Evolutionary conservation across 305 asterid genomes (phyloP).

Genomic region (Nicotiana rustica): DNA sequence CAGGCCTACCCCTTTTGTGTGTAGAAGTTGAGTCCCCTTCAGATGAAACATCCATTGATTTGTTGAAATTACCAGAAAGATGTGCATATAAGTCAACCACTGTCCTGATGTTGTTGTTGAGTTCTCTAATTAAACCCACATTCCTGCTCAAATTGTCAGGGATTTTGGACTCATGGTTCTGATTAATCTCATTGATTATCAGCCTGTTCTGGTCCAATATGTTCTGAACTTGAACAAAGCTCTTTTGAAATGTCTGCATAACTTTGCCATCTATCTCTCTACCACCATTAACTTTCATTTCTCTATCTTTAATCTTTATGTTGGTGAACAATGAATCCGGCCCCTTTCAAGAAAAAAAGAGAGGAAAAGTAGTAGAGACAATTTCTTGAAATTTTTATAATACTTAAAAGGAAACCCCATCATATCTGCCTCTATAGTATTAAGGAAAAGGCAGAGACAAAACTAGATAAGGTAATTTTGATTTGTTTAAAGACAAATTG

Average conservation of each 20-base stretch:
- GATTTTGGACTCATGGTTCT: constrained; percentile 82
- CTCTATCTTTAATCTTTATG: background rate
- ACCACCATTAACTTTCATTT: constrained; percentile 74
- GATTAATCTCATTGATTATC: constrained; percentile 78
- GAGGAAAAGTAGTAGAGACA: constrained; percentile 18
- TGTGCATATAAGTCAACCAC: constrained; percentile 82
- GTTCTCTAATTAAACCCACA: constrained; percentile 82
- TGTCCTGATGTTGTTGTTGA: constrained; percentile 81
- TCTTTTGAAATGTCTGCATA: constrained; percentile 74
- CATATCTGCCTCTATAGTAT: constrained; percentile 51
- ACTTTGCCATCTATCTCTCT: constrained; percentile 61
- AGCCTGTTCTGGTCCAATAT: constrained; percentile 81
- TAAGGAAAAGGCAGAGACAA: constrained; percentile 60
- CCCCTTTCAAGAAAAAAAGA: constrained; percentile 23
- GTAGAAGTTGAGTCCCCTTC: constrained; percentile 71
- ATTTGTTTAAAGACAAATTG: constrained; percentile 67
- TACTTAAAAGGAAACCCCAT: constrained; percentile 48
- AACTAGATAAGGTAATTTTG: constrained; percentile 66
- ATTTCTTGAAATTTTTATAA: background rate
- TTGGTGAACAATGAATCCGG: constrained; percentile 28
- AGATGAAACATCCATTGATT: constrained; percentile 68
- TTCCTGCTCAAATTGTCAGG: constrained; percentile 82
- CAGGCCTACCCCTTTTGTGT: constrained; percentile 74
- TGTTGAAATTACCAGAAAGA: constrained; percentile 69
- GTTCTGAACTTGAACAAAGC: constrained; percentile 78